These are phyloP conservation scores for Marchantia paleacea DNA, from an alignment of 225 moss, liverwort and hornwort species.

Conservation along the genomic window DNA sequence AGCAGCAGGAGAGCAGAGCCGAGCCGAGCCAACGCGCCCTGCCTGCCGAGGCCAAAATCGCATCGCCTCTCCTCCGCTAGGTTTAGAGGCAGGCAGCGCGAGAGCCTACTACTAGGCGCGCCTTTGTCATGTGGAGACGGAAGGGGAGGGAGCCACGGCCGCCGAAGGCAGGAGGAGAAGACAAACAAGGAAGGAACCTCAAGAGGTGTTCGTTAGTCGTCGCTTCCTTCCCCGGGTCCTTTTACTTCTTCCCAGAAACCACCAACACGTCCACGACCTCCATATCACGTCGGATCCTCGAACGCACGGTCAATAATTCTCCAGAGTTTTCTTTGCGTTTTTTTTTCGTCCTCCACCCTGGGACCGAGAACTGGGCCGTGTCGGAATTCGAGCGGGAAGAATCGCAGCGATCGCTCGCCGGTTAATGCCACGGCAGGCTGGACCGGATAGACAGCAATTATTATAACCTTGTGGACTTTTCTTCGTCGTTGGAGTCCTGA, in stretches of 20 bases:
- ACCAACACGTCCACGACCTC: neutral
- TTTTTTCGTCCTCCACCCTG: neutral
- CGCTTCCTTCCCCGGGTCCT: constrained; percentile 9
- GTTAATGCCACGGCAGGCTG: neutral
- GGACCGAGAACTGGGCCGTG: neutral
- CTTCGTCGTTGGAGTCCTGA: neutral
- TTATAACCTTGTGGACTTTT: too few relatives aligned
- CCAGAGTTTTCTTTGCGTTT: too few relatives aligned
- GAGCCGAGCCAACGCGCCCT: constrained; percentile 4
- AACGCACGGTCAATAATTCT: neutral
- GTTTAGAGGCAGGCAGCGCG: constrained; percentile 6
- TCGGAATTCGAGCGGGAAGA: neutral
- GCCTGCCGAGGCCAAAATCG: constrained; percentile 1
- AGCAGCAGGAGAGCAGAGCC: neutral
- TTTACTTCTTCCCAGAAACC: neutral
- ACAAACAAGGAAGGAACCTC: neutral
- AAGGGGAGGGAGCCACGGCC: too few relatives aligned
- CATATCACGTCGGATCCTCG: neutral
- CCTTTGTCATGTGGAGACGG: neutral
- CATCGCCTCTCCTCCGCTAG: constrained; percentile 5
- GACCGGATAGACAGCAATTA: neutral
- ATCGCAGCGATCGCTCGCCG: neutral
- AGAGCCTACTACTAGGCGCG: neutral
- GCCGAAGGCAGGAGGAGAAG: too few relatives aligned
- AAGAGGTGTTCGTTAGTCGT: constrained; percentile 14